Conservation (phyloP, 2,329 filamentous ascomycete genomes). For the Akanthomyces dipterigenus region DNA sequence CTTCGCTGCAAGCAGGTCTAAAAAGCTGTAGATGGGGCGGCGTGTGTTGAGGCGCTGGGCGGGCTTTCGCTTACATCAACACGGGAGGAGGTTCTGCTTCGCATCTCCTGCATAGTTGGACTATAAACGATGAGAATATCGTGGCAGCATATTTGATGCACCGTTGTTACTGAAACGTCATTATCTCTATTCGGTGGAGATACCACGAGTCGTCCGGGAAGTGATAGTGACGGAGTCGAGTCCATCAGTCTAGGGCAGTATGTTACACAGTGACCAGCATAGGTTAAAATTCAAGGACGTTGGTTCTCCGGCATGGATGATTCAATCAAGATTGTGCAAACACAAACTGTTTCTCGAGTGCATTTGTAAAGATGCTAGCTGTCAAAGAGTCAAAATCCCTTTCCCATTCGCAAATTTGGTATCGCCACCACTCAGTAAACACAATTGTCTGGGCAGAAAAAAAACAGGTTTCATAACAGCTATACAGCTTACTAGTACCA, state of each 20-base stretch:
- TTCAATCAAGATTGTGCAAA: neutral
- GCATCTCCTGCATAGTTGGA: too few relatives aligned
- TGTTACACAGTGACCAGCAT: neutral
- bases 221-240: neutral
- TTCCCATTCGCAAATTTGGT: neutral
- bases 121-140: too few relatives aligned
- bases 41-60: too few relatives aligned
- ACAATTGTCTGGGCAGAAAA: too few relatives aligned
- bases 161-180: too few relatives aligned
- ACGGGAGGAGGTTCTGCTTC: too few relatives aligned
- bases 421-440: neutral
- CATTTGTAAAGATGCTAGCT: neutral
- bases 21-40: too few relatives aligned
- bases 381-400: neutral
- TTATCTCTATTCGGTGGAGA: neutral
- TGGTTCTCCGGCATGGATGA: neutral
- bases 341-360: neutral
- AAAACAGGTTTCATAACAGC: neutral
- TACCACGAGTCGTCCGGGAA: neutral
- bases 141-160: too few relatives aligned
- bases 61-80: too few relatives aligned
- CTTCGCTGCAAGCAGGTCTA: constrained; percentile 59
- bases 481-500: constrained; percentile 24
- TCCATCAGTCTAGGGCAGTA: too few relatives aligned
- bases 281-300: neutral